A percentile compares a stretch with the other conserved stretches of the same genome.
These are phyloP conservation scores for Neonothopanus nambi DNA, from an alignment of 1,284 basidiomycete species.

Conservation along the genomic window DNA sequence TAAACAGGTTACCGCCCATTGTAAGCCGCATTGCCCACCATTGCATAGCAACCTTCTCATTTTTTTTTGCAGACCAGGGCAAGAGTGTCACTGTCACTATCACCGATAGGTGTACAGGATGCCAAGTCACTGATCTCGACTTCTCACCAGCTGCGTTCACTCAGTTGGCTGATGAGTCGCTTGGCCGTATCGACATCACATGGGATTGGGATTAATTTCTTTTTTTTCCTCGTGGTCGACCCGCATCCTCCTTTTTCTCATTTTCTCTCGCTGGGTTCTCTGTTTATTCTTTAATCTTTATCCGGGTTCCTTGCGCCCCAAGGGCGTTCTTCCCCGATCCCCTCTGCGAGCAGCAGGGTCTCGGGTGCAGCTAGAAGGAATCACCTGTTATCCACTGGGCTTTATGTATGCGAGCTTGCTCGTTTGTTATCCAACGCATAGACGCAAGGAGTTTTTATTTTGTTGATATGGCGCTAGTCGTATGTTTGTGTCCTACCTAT, in stretches of 20 bases:
- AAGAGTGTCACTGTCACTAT: conserved; percentile 49
- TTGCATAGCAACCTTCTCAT: background rate
- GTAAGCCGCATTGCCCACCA: conserved; percentile 35
- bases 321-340: conserved; percentile 7
- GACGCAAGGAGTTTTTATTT: background rate
- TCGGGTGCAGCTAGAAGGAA: background rate
- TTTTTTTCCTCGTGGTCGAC: conserved; percentile 6
- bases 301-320: conserved; percentile 6
- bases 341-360: conserved; percentile 3
- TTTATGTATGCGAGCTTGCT: conserved; percentile 4
- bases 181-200: conserved; percentile 56
- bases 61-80: conserved; percentile 44
- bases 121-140: conserved; percentile 52
- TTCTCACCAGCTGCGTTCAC: conserved; percentile 8
- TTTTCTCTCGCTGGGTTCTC: conserved; percentile 11
- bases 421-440: background rate
- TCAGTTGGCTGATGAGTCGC: conserved; percentile 30
- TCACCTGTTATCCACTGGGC: background rate
- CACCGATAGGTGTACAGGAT: conserved; percentile 64
- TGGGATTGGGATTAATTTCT: conserved; percentile 47
- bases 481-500: background rate
- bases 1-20: conserved; percentile 42
- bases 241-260: conserved; percentile 2
- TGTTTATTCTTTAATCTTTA: conserved; percentile 25
- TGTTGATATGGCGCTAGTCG: conserved; percentile 2